Conservation (phyloP, 1,284 basidiomycete genomes). For the Cryptococcus maquisensis region DNA sequence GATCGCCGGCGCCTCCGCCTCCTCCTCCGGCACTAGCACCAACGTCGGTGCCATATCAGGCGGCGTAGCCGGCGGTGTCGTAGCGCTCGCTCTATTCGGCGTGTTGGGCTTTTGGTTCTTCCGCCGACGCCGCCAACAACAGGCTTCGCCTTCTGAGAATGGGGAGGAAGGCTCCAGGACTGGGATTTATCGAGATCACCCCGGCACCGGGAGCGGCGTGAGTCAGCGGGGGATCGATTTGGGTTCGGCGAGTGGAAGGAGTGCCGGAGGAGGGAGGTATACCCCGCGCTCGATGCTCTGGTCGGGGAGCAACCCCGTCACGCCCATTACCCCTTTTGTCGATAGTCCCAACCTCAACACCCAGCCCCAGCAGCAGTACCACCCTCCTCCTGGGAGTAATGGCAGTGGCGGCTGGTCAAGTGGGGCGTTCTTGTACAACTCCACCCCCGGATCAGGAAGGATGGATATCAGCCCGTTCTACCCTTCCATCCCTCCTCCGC, state of each 20-base stretch:
- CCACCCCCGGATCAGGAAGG: not conserved
- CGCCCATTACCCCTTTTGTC: too few relatives aligned
- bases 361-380: not conserved
- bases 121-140: not conserved
- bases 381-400: not conserved
- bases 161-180: too few relatives aligned
- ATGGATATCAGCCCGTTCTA: constrained; percentile 7
- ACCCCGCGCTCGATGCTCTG: too few relatives aligned
- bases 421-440: not conserved
- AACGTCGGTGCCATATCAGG: constrained; percentile 11
- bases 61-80: constrained; percentile 13
- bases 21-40: not conserved
- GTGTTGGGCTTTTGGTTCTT: constrained; percentile 10
- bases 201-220: not conserved
- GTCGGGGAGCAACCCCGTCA: too few relatives aligned
- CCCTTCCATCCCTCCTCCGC: constrained; percentile 14
- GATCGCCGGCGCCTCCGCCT: not conserved
- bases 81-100: constrained; percentile 8
- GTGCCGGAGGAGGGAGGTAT: too few relatives aligned
- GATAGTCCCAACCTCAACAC: too few relatives aligned
- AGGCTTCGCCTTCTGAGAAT: not conserved
- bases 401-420: too few relatives aligned
- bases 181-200: not conserved
- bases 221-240: not conserved
- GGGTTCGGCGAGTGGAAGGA: too few relatives aligned